phyloP scores from a whole-genome alignment of 2,329 filamentous ascomycete species.

The Talaromyces verruculosus region DNA sequence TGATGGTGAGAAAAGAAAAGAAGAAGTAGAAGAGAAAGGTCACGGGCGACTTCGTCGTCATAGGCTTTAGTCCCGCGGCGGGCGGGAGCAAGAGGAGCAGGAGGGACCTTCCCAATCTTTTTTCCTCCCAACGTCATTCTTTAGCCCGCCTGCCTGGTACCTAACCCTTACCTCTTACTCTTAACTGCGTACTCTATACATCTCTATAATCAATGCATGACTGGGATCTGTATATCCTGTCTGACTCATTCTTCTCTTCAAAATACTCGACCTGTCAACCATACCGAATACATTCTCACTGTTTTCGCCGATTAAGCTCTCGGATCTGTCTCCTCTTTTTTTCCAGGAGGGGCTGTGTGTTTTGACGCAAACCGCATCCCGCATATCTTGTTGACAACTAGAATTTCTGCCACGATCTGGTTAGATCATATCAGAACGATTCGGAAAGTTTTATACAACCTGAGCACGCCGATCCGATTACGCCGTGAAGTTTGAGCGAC shows the following conservation, averaged over 20 bases:
- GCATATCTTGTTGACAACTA: slow-evolving; percentile 6
- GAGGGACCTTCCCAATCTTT: not conserved
- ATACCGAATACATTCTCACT: not conserved
- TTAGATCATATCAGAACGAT: not conserved
- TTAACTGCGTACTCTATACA: not conserved
- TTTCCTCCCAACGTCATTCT: slow-evolving; percentile 3
- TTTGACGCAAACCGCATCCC: slow-evolving; percentile 4
- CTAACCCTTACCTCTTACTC: not conserved
- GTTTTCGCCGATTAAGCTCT: not conserved
- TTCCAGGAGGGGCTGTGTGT: slow-evolving; percentile 8
- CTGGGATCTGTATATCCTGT: not conserved
- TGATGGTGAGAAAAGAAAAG: not conserved
- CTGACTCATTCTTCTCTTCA: not conserved
- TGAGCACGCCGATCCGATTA: not conserved
- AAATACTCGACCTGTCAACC: no score
- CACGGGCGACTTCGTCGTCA: slow-evolving; percentile 7
- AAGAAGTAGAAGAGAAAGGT: not conserved
- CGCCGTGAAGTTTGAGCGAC: not conserved
- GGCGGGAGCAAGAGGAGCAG: slow-evolving; percentile 4
- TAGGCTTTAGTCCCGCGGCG: slow-evolving; percentile 3
- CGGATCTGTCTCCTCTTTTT: slow-evolving; percentile 5
- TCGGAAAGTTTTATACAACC: not conserved
- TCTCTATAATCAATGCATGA: not conserved
- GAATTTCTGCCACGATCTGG: not conserved
- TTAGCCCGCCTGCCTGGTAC: not conserved